A percentile compares a stretch with the other conserved stretches of the same genome.
phyloP scores from a whole-genome alignment of 305 asterid genomes.

The Solanum aculeatissimum region DNA sequence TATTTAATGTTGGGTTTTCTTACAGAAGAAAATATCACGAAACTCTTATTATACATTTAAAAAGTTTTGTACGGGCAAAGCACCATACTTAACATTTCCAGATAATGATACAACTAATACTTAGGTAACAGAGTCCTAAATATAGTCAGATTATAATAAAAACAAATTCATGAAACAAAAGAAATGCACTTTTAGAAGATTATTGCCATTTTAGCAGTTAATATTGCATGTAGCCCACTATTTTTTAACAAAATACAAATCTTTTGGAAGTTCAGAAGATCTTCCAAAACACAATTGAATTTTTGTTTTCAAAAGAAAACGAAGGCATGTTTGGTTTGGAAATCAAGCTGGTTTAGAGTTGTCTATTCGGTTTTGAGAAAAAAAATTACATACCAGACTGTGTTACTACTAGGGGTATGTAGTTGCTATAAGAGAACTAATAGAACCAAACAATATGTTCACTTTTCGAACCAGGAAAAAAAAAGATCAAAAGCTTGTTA shows the following conservation, averaged over 20 bases:
- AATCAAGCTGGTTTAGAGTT: background rate
- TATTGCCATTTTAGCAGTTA: background rate
- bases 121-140: background rate
- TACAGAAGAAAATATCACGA: background rate
- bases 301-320: background rate
- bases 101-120: background rate
- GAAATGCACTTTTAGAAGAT: background rate
- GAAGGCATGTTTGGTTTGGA: background rate
- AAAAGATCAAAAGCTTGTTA: background rate
- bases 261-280: background rate
- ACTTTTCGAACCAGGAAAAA: background rate
- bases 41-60: background rate
- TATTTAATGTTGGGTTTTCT: background rate
- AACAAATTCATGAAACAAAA: background rate
- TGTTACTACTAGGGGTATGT: background rate
- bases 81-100: background rate
- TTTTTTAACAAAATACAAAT: background rate
- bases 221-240: background rate
- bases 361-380: background rate
- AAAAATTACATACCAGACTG: no score
- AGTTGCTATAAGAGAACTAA: no score
- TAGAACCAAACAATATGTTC: background rate
- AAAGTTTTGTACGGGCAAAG: background rate
- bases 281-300: background rate
- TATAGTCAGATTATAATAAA: background rate